A percentile compares a stretch with the other conserved stretches of the same genome.
phyloP scores from a whole-genome alignment of 148 eudicot genomes.

The Vaccinium myrtillus region DNA sequence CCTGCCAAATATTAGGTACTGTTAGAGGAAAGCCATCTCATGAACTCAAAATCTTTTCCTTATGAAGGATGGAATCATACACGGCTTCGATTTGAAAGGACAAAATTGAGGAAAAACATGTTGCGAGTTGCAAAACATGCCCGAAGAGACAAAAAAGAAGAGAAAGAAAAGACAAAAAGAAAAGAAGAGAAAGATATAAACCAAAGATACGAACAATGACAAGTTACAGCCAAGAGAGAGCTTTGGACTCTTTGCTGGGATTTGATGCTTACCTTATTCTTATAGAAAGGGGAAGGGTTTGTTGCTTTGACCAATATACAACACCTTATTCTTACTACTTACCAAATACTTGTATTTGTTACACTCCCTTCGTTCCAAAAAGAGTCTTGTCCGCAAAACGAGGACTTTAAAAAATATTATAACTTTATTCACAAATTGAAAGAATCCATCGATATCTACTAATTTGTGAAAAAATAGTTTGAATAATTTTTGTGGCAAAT shows the following conservation, averaged over 20 bases:
- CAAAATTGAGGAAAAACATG: background rate
- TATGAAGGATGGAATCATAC: background rate
- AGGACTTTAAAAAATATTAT: no score
- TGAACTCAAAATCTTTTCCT: background rate
- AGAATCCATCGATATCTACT: no score
- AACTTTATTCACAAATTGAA: no score
- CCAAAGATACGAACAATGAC: background rate
- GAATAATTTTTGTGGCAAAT: no score
- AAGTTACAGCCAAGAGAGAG: background rate
- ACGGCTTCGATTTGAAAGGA: background rate
- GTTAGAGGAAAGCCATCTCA: background rate
- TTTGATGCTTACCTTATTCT: no score
- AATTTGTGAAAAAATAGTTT: no score
- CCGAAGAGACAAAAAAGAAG: no score
- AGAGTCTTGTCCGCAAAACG: no score
- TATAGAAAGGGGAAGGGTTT: no score
- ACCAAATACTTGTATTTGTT: background rate
- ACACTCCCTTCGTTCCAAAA: no score
- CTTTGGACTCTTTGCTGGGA: background rate
- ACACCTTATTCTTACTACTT: background rate
- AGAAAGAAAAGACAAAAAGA: background rate
- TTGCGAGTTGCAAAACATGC: background rate
- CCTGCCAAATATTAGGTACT: conserved; percentile 43
- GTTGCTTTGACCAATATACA: background rate
- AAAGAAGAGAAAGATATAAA: background rate